These are phyloP conservation scores for Cyberlindnera euphorbiiphila DNA, from an alignment of 805 yeast genomes.

Conservation along the genomic window DNA sequence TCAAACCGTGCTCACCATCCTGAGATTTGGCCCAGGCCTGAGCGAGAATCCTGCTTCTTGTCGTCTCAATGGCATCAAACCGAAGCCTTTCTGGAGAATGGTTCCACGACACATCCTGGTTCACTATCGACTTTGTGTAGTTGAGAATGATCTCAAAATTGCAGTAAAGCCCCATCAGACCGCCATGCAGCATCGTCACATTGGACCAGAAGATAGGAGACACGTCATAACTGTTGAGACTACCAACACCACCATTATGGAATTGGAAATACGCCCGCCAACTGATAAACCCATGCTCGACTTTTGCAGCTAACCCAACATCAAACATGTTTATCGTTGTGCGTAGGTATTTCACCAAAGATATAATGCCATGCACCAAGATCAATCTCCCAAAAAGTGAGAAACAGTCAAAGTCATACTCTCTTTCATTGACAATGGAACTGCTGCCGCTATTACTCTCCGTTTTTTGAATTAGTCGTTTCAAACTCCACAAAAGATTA, in stretches of 20 bases:
- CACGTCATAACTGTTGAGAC: conserved; percentile 31
- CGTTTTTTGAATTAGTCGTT: conserved; percentile 33
- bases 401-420: conserved; percentile 33
- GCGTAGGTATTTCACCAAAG: conserved; percentile 28
- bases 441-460: no score
- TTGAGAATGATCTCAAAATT: conserved; percentile 23
- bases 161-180: conserved; percentile 28
- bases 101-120: conserved; percentile 3
- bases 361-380: conserved; percentile 32
- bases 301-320: conserved; percentile 24
- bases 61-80: conserved; percentile 14
- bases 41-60: conserved; percentile 12
- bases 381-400: conserved; percentile 34
- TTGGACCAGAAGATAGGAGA: conserved; percentile 35
- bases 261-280: conserved; percentile 35
- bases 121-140: conserved; percentile 12
- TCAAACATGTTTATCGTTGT: conserved; percentile 7
- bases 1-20: conserved; percentile 27
- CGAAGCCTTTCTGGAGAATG: conserved; percentile 12
- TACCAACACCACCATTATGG: conserved; percentile 1
- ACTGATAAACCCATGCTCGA: conserved; percentile 30
- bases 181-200: conserved; percentile 27
- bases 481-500: conserved; percentile 32
- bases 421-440: conserved; percentile 19
- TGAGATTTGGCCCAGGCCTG: conserved; percentile 28